A percentile compares a stretch with the other conserved stretches of the same genome.
phyloP scores from a whole-genome alignment of 169 alveolate genomes.

The Eimeria mitis region DNA sequence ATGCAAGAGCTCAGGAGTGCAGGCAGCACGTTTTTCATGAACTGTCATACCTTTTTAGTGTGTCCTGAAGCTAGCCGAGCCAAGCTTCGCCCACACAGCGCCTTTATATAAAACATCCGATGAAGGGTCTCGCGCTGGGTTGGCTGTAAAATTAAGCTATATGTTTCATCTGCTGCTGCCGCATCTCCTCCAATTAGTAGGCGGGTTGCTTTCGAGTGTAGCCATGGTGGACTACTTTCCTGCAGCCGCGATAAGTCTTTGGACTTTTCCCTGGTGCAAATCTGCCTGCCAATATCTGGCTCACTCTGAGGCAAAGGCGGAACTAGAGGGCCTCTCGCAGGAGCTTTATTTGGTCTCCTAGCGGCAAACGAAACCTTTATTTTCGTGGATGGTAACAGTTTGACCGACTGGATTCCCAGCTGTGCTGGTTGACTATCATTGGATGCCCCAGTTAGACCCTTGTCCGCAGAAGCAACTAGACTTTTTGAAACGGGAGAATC shows the following conservation, averaged over 20 bases:
- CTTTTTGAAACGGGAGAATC: neutral
- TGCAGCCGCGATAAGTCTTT: slow-evolving; percentile 23
- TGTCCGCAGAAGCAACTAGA: neutral
- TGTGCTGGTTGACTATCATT: neutral
- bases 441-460: neutral
- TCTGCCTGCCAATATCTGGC: neutral
- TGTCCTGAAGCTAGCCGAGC: slow-evolving; percentile 38
- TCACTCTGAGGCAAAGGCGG: slow-evolving; percentile 44
- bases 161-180: slow-evolving; percentile 56
- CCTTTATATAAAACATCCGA: slow-evolving; percentile 35
- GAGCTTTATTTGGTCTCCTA: slow-evolving; percentile 34
- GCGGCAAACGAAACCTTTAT: slow-evolving; percentile 60
- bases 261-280: slow-evolving; percentile 5
- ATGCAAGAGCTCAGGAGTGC: neutral
- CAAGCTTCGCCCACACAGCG: slow-evolving; percentile 59
- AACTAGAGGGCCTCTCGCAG: slow-evolving; percentile 58
- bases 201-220: slow-evolving; percentile 68
- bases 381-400: slow-evolving; percentile 10
- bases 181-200: slow-evolving; percentile 39
- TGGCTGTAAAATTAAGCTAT: slow-evolving; percentile 6
- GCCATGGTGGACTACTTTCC: slow-evolving; percentile 42
- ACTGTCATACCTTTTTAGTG: neutral
- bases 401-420: neutral
- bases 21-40: neutral
- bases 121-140: neutral